These are phyloP conservation scores for Smithsoniella earleae DNA, from an alignment of 163 green algal species.

Conservation along the genomic window DNA sequence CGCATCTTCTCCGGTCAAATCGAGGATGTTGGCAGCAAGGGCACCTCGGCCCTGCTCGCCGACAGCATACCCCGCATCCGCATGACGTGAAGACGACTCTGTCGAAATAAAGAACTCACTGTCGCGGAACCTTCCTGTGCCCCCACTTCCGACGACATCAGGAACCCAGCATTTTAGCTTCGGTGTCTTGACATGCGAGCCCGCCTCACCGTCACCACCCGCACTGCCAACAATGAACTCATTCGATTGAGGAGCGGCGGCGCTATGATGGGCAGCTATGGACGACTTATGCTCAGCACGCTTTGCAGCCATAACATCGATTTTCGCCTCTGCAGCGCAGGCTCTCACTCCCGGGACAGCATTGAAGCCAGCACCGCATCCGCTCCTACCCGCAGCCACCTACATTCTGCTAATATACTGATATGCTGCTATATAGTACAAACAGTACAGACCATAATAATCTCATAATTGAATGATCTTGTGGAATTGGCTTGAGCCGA, in stretches of 20 bases:
- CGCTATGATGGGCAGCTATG: constrained; percentile 10
- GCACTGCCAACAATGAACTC: not conserved
- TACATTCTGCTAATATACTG: no score
- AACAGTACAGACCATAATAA: no score
- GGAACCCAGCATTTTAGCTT: not conserved
- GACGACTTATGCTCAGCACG: constrained; percentile 15
- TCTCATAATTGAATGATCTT: no score
- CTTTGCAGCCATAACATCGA: not conserved
- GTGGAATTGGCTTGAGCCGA: no score
- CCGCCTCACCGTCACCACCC: not conserved
- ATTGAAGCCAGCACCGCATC: constrained; percentile 38
- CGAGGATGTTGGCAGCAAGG: constrained; percentile 51
- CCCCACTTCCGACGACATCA: not conserved
- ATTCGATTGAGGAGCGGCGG: not conserved
- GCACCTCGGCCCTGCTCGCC: constrained; percentile 36
- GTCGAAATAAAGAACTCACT: constrained; percentile 40
- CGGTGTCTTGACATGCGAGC: not conserved
- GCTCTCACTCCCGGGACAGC: constrained; percentile 26
- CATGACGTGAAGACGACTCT: constrained; percentile 35
- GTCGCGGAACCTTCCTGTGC: constrained; percentile 35
- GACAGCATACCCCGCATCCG: constrained; percentile 44
- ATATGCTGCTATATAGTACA: no score
- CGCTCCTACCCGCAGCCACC: constrained; percentile 35
- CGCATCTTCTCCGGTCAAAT: constrained; percentile 55
- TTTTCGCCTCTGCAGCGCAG: constrained; percentile 25